Percentiles rank a stretch among this genome's conserved stretches.
phyloP scores from a whole-genome alignment of 2,329 filamentous ascomycete species.

The Teratosphaeria pseudoeucalypti region DNA sequence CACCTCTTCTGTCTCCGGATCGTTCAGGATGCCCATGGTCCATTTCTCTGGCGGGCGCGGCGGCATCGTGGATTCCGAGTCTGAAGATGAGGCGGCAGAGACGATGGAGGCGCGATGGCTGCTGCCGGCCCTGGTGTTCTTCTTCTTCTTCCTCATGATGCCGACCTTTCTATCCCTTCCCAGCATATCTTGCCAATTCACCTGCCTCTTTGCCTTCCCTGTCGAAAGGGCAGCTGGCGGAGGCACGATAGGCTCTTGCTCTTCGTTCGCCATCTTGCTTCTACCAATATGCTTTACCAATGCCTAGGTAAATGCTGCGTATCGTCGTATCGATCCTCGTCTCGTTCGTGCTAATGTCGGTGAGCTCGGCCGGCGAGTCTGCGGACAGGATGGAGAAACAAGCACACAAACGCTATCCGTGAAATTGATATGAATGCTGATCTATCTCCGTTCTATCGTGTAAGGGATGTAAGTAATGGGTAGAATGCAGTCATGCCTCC shows the following conservation, averaged over 20 bases:
- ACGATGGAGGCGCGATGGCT: too few species aligned
- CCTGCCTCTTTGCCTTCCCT: neutral
- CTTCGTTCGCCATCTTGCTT: neutral
- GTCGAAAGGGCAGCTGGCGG: neutral
- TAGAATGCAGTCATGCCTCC: neutral
- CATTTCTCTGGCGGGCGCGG: conserved; percentile 29
- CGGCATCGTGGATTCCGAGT: neutral
- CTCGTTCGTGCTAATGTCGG: neutral
- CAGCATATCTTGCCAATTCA: neutral
- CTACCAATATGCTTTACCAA: neutral
- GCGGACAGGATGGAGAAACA: neutral
- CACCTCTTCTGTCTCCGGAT: conserved; percentile 71
- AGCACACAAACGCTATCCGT: neutral
- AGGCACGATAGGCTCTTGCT: neutral
- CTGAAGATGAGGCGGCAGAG: neutral
- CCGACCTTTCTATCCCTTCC: neutral
- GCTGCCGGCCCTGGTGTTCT: neutral
- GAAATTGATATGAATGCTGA: neutral
- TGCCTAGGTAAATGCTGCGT: neutral
- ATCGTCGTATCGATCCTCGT: neutral
- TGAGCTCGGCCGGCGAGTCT: neutral
- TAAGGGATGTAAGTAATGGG: too few species aligned
- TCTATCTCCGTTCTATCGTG: neutral
- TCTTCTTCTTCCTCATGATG: neutral
- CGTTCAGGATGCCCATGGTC: conserved; percentile 72